Evolutionary conservation across 129 eudicot species (phyloP).

Genomic region (Pseudognaphalium luteoalbum): DNA sequence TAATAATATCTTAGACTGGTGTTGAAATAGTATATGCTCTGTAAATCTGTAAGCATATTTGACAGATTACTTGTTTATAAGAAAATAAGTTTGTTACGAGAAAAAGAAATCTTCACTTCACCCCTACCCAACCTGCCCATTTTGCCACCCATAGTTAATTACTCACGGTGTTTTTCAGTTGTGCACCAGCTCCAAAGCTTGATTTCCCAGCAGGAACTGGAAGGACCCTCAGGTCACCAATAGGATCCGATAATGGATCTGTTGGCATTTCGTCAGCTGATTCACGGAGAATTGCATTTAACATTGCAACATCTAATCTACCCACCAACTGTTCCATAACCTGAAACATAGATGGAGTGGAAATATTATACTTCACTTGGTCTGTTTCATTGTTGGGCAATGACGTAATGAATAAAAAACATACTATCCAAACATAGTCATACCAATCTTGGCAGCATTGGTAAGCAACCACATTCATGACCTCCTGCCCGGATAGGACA

Average conservation of each 20-base stretch:
- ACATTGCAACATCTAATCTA: constrained; percentile 94
- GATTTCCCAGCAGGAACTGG: constrained; percentile 83
- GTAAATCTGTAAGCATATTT: neutral
- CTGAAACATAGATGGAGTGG: constrained; percentile 30
- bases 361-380: neutral
- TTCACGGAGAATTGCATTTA: constrained; percentile 91
- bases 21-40: neutral
- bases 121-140: neutral
- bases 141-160: neutral
- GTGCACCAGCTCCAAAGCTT: constrained; percentile 96
- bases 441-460: constrained; percentile 59
- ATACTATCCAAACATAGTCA: constrained; percentile 34
- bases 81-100: neutral
- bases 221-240: constrained; percentile 66
- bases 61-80: neutral
- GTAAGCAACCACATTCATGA: constrained; percentile 92
- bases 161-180: constrained; percentile 88
- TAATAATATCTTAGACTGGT: neutral
- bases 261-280: constrained; percentile 91
- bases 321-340: constrained; percentile 94
- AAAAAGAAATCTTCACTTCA: neutral
- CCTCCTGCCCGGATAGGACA: constrained; percentile 91
- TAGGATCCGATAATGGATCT: constrained; percentile 92
- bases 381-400: neutral
- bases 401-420: neutral